A percentile compares a stretch with the other conserved stretches of the same genome.
Evolutionary conservation across 2,329 filamentous ascomycete genomes (phyloP).

Genomic region (Arachnomyces sp.): DNA sequence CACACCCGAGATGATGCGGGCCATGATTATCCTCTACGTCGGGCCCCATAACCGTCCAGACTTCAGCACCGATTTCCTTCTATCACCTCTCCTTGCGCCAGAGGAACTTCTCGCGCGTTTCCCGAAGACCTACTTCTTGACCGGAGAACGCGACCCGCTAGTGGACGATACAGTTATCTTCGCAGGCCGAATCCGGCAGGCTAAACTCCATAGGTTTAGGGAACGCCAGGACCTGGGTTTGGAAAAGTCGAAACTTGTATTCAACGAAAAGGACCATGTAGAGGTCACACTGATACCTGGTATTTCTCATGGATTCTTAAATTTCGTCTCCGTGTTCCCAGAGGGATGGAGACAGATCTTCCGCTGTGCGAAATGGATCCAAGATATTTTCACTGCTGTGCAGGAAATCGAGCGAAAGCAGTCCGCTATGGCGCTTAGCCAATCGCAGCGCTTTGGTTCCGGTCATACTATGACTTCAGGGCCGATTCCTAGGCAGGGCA

Average conservation of each 20-base stretch:
- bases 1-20: constrained; percentile 95
- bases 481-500: constrained; percentile 5
- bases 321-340: constrained; percentile 80
- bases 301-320: constrained; percentile 86
- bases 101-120: constrained; percentile 77
- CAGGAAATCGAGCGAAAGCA: constrained; percentile 4
- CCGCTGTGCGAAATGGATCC: constrained; percentile 71
- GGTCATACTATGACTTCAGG: no score
- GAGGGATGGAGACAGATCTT: constrained; percentile 84
- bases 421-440: no score
- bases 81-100: constrained; percentile 83
- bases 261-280: constrained; percentile 65
- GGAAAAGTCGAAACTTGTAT: constrained; percentile 46
- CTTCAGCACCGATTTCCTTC: constrained; percentile 81
- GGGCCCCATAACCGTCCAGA: constrained; percentile 89
- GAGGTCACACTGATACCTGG: constrained; percentile 82
- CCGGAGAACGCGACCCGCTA: constrained; percentile 86
- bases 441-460: no score
- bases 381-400: constrained; percentile 58
- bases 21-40: constrained; percentile 97
- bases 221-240: constrained; percentile 50
- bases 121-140: constrained; percentile 88
- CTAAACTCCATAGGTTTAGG: constrained; percentile 53
- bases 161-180: constrained; percentile 98
- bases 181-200: constrained; percentile 74